Evolutionary conservation across 108 stramenopile species (phyloP), one percentile per base, ranked within the genome.

Genomic region (Pseudonitzschia multiseries): DNA sequence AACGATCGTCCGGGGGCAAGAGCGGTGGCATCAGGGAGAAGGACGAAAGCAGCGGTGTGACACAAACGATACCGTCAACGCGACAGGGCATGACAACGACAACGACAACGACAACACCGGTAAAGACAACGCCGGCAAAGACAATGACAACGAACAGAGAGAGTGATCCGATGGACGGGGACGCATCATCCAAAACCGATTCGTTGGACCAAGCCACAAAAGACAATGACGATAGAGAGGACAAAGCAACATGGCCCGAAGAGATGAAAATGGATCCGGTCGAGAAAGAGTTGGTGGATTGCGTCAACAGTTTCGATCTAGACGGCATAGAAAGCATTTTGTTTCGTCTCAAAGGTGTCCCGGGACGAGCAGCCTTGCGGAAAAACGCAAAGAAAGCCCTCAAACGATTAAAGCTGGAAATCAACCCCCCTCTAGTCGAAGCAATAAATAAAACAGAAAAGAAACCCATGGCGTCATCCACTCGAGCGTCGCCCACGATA

Each of bases 361-460:
- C 96, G 44, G 96, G 96, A 33, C 71, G 82, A 51, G 88, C 87
- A n/a, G 89, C 81, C 17, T 65, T 92, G 27, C 86, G 96, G 22
- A 96, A 96, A 77, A 94, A 89, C 76, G 92, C 91, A 22, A 96
- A 94, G 69, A 96, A 96, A 73, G 93, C 96, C 33, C 69, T 96
- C 77, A 94, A 93, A 71, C 76, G 81, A 33, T 69, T 96, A 13
- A 83, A 77, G 70, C 79, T 82, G 48, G 87, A 79, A 53, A 57
- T 67, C 26, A 56, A 70, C n/a, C 69, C 69, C 10, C 46, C 46
- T 27, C 66, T 48, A 57, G 63, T 71, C 53, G 78, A 83, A 56
- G 77, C 60, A 48, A 56, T 43, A 32, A 56, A 50, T 22, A 73
- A 67, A 20, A n/a, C 29, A 5, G 74, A 65, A 12, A 32, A 36